phyloP scores from a whole-genome alignment of 2,329 filamentous ascomycete genomes.

The Scedosporium aurantiacum region DNA sequence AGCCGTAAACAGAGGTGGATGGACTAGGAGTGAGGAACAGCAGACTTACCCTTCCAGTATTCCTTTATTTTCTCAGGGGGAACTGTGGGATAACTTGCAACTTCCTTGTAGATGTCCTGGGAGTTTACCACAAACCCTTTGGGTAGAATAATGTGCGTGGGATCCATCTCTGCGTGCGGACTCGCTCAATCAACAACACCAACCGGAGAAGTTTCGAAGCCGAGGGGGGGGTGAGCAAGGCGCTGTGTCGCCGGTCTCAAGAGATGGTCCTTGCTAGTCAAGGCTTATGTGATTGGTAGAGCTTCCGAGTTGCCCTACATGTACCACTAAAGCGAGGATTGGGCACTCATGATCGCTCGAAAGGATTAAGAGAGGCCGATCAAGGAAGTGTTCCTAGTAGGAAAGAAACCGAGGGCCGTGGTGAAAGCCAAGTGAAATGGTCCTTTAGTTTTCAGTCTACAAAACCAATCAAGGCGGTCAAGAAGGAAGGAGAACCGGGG shows the following conservation, averaged over 20 bases:
- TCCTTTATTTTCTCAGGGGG: conserved; percentile 41
- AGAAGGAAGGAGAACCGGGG: background rate
- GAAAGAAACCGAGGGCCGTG: background rate
- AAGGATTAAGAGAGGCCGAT: background rate
- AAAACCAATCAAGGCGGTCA: background rate
- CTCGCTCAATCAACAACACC: background rate
- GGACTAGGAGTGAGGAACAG: background rate
- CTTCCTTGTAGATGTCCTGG: conserved; percentile 38
- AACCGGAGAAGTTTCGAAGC: background rate
- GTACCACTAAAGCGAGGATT: background rate
- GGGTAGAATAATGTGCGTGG: conserved; percentile 36
- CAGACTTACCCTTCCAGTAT: conserved; percentile 44
- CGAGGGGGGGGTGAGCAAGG: background rate
- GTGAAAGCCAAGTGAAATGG: too few relatives aligned
- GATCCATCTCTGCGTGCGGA: conserved; percentile 18
- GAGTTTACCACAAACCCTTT: conserved; percentile 47
- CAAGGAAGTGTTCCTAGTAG: background rate
- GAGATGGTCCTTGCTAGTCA: background rate
- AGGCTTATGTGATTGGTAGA: background rate
- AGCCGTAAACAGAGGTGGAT: too few relatives aligned
- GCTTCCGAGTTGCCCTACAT: background rate
- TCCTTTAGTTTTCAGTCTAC: too few relatives aligned
- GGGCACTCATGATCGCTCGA: background rate
- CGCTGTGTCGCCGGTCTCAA: background rate
- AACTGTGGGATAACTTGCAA: conserved; percentile 38